Evolutionary conservation across 2,329 filamentous ascomycete genomes (phyloP).

Genomic region (Exserohilum turcica): DNA sequence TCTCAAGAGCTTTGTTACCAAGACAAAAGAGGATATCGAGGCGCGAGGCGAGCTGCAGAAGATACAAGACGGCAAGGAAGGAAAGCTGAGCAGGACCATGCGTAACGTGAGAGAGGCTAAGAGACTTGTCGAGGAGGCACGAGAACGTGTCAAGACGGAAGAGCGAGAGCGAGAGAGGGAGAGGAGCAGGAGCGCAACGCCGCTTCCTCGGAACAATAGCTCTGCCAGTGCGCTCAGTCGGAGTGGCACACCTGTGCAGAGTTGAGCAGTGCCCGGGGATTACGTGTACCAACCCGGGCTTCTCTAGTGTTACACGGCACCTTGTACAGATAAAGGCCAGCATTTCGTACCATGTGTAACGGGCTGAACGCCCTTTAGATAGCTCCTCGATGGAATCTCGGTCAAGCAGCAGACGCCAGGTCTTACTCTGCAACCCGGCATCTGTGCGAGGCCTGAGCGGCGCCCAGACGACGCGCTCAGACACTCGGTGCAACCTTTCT

Average conservation of each 20-base stretch:
- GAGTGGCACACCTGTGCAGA: conserved; percentile 29
- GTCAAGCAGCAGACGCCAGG: no score
- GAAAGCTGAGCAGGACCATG: conserved; percentile 38
- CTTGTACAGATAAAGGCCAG: conserved; percentile 11
- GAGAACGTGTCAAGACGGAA: conserved; percentile 39
- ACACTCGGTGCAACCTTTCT: no score
- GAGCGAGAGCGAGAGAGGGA: conserved; percentile 34
- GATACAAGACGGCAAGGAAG: conserved; percentile 41
- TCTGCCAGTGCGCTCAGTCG: conserved; percentile 25
- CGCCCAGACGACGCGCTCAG: no score
- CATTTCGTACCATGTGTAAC: not conserved
- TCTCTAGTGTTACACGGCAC: not conserved
- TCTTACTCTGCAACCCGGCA: no score
- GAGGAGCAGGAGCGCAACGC: conserved; percentile 33
- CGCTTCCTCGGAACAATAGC: conserved; percentile 28
- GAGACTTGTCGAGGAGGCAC: conserved; percentile 43
- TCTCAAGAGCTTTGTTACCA: conserved; percentile 45
- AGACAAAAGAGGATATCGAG: conserved; percentile 42
- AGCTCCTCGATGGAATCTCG: no score
- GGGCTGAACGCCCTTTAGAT: no score
- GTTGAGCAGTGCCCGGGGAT: not conserved
- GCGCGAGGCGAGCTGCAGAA: conserved; percentile 41
- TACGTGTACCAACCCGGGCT: not conserved
- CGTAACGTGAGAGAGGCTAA: conserved; percentile 41
- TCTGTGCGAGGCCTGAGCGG: no score